Base-by-base conservation (phyloP, 2,329 filamentous ascomycete genomes). In the Aspergillus sp. region DNA sequence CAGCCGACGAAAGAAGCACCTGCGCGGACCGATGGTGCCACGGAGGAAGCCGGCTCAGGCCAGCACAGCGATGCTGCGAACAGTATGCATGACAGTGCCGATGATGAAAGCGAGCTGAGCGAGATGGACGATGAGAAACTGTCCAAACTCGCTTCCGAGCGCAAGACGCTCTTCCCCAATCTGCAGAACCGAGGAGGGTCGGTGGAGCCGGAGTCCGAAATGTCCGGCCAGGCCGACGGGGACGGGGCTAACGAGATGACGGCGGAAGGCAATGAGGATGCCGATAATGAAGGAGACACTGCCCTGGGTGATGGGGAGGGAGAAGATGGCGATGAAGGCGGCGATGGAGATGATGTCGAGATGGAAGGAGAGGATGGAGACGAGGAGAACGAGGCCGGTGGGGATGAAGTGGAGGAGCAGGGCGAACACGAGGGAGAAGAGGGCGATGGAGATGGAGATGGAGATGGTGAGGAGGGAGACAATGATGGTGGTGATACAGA, bases 61-160 rank as follows among this genome's bases (percentile, higher is more conserved):
- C 68, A 67, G 16, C 69, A 74, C 29, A 82, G 76, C 46, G 85
- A 83, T 52, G 78, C 80, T 5, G 77, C 79, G 0, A 81, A 80
- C 5, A 89, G 82, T 54, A 71, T 85, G 6, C 82, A 86, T 54
- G 84, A 87, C 55, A 86, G 81, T 38, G 85, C 82, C 0, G 85
- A 88, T 56, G 84, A 87, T 50, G 86, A 88, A 67, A 88, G 85
- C 63, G 86, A 88, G 56, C 74, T 88, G 0, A 88, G 84, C 48
- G 86, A 88, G 55, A 80, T 85, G 9, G 69, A 72, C 42, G 70
- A 71, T n/a, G 64, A 67, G 34, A 68, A 64, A 36, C 53, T 67
- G 3, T 58, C 64, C 14, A 70, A 62, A 17, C 59, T 67, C n/a
- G 55, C 59, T 17, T 47, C 36, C 1, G 62, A 64, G 23, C 56